phyloP scores from a whole-genome alignment of 2,329 filamentous ascomycete species.

The Neonectria coccinea region DNA sequence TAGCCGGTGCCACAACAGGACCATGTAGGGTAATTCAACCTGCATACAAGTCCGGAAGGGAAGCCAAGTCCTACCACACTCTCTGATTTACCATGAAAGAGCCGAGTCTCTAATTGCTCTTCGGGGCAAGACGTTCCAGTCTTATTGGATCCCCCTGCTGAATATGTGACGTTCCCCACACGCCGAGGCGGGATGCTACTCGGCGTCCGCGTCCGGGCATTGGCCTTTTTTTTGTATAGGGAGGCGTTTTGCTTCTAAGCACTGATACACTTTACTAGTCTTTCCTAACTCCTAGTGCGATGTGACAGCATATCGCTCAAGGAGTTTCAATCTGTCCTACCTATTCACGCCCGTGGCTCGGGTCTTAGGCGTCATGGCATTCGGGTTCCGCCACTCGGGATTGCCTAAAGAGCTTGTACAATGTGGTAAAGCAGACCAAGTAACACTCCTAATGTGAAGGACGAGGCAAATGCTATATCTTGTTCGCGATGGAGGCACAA shows the following conservation, averaged over 20 bases:
- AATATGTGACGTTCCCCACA: background rate
- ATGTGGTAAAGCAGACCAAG: background rate
- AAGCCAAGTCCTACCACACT: background rate
- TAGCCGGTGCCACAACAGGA: background rate
- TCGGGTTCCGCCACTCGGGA: constrained; percentile 30
- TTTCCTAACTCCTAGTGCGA: background rate
- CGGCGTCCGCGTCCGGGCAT: background rate
- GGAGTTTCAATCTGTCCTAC: background rate
- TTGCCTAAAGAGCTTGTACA: background rate
- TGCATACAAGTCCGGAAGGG: background rate
- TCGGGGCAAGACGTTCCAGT: background rate
- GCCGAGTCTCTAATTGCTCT: background rate
- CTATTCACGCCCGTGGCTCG: background rate
- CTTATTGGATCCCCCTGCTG: too few relatives aligned
- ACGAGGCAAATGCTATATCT: constrained; percentile 9
- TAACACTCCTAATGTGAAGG: background rate
- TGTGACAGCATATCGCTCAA: background rate
- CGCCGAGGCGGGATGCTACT: constrained; percentile 2
- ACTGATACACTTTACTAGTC: background rate
- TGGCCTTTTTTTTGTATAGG: background rate
- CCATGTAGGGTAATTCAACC: background rate
- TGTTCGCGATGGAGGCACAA: background rate
- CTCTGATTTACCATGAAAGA: background rate
- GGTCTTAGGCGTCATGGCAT: background rate
- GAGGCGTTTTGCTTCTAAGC: background rate